Evolutionary conservation across 2,329 filamentous ascomycete species (phyloP), one percentile per base, ranked within the genome.

Genomic region (Cladosporium velox): DNA sequence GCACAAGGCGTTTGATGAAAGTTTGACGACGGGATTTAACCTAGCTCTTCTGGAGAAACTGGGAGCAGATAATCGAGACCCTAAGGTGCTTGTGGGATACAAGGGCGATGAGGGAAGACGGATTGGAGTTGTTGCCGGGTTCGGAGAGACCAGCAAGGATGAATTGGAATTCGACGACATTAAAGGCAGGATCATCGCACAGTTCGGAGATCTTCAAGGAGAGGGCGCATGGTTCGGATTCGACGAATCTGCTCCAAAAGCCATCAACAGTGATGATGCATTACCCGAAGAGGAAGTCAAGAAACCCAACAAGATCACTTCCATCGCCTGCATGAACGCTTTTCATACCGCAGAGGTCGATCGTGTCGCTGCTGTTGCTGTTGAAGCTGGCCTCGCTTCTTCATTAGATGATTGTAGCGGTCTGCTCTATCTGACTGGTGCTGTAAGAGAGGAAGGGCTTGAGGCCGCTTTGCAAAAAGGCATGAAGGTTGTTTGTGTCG

Each of bases 1-100:
- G 14, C 63, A 65, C n/a, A 65, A 65, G 24, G 52, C 52, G 10
- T 59, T 65, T 12, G 63, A 65, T 30, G 63, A 65, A n/a, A 49
- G 35, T n/a, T 32, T 65, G 28, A 65, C 63, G n/a, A 47, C 47
- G 2, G 63, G 63, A 1, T 59, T 28, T 21, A 65, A 65, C 44
- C 24, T 65, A 10, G 38, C 52, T 18, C 38, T 65, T 6, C 4
- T 59, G 18, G 21, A 26, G 10, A 59, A 14, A n/a, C 30, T 65
- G 11, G 63, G 63, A 26, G 21, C 44, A 7, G 8, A 51, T 24
- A 28, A 59, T 3, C 11, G 28, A 12, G 30, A n/a, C 11, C 49
- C 26, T 21, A 54, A 41, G 15, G 49, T 64, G 12, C 60, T 64
- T 32, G 49, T 55, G 14, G 63, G 63, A 15, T 65, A 65, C 35